Evolutionary conservation across 2,329 filamentous ascomycete genomes (phyloP), one percentile per base, ranked within the genome.

Genomic region (Dryadomyces sulphureus): DNA sequence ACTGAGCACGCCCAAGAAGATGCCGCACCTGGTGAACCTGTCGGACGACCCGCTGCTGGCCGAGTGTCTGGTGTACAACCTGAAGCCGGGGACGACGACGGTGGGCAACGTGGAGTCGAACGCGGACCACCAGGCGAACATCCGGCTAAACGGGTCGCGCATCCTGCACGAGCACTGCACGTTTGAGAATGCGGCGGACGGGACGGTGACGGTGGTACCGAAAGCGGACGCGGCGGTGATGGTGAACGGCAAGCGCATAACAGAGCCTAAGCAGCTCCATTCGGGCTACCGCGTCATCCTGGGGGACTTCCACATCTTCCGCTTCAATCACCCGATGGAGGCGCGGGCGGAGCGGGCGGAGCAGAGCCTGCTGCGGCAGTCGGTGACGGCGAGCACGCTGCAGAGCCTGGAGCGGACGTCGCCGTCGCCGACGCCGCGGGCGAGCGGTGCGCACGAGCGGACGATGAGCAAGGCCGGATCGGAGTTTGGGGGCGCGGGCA

Each of bases 291-390:
- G 92, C 50, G 84, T 98, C 45, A 98, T 98, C 51, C 70, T 98
- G 9, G 92, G 92, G 36, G 92, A 98, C 62, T 98, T 98, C 56
- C 92, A 98, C 61, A 98, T 98, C 50, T 96, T 98, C 65, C 75
- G 92, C 47, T 98, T 98, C 69, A 98, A 96, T 57, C 89, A 98
- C 59, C 92, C 92, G 0, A 83, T 94, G 70, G 92, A 98, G 65
- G 92, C 92, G 25, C 80, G 86, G 48, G 90, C 89, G 3, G 92
- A 98, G 64, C 72, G 92, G 46, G 89, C 87, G 12, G 87, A 94
- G 57, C 79, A 85, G 54, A 85, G 84, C 2, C 68, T 94, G 19
- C 69, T 98, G 48, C 81, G 90, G 40, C 90, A 96, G 58, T 93
- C 89, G 1, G 66, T 81, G 32, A 79, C 77, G 5, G 75, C 73